Base-by-base conservation (phyloP, 1,284 basidiomycete species). In the Peniophora sp. region DNA sequence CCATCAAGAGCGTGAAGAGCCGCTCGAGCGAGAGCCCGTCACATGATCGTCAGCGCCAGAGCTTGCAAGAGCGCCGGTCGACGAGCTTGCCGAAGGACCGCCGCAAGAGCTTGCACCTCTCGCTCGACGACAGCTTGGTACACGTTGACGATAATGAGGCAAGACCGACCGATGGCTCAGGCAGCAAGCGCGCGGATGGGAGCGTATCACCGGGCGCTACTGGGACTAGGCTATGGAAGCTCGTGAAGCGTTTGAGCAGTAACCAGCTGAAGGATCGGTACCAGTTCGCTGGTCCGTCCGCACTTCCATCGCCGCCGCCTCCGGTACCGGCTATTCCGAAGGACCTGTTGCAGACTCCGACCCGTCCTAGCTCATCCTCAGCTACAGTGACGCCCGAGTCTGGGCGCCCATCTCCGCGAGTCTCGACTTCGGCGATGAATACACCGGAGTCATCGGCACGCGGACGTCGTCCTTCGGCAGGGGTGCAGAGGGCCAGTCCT, bases 171-270 rank as follows among this genome's bases (percentile, higher is more conserved):
- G 27, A 32, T 32, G 27, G 27, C 12, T 6, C 27, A 32, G 17
- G 24, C 44, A 1, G 25, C 20, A 14, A 36, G 41, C 10, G 52
- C 34, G 11, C 19, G 46, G 17, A 14, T 17, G 8, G 35, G 19
- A 10, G 55, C 54, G 1, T 50, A 57, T 55, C 36, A 53, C 53
- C 22, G 52, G 45, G 22, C 55, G 55, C 14, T 45, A 5, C 27
- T 32, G 46, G n/a, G 53, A 50, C 47, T 54, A 53, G 71, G 57
- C 64, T 85, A 2, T 86, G 82, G 83, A 81, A 73, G 61, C 61
- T 88, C 45, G 73, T 88, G 71, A 85, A 84, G 62, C 72, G 81
- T 24, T 77, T 87, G 51, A 85, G 83, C 56, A 75, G 78, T 0
- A 79, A 80, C 12, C 80, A 72, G 2, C 64, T 85, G 41, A 72